These are phyloP conservation scores for Asparagopsis taxiformis DNA, from an alignment of 31 red algal genomes.

Conservation along the genomic window DNA sequence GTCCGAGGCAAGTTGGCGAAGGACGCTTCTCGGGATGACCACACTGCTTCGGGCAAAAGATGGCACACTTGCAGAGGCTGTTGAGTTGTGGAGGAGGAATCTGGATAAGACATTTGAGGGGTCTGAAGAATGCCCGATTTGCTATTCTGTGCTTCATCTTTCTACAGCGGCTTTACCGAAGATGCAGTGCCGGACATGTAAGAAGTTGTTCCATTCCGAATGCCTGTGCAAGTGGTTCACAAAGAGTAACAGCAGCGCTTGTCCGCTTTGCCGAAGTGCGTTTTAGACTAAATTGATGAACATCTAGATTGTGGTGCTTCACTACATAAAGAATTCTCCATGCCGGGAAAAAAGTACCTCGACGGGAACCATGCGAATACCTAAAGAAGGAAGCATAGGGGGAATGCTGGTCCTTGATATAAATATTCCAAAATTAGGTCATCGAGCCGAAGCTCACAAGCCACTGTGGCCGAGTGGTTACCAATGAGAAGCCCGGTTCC, in stretches of 20 bases:
- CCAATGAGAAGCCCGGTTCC: too few species aligned
- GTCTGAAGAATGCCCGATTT: conserved; percentile 92
- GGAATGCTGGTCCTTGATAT: too few species aligned
- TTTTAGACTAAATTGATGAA: conserved; percentile 44
- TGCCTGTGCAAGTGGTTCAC: conserved; percentile 86
- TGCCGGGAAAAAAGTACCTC: too few species aligned
- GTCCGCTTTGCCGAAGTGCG: conserved; percentile 75
- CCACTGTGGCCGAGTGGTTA: conserved; percentile 81
- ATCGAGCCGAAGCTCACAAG: conserved; percentile 2
- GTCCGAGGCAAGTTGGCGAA: conserved; percentile 63
- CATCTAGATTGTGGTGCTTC: not conserved
- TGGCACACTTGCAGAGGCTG: conserved; percentile 70
- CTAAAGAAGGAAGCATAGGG: too few species aligned
- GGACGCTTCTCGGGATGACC: conserved; percentile 76
- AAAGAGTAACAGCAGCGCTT: conserved; percentile 67
- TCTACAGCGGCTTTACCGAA: conserved; percentile 61
- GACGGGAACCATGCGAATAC: too few species aligned
- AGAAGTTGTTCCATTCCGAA: conserved; percentile 81
- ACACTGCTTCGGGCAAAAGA: conserved; percentile 59
- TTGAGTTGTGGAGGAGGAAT: conserved; percentile 81
- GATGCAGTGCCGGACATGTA: conserved; percentile 82
- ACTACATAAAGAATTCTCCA: too few species aligned
- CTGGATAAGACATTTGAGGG: conserved; percentile 77
- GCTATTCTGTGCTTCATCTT: conserved; percentile 90
- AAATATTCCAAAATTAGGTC: too few species aligned